Percentiles rank a stretch among this genome's conserved stretches.
These are phyloP conservation scores for Leptographium radiaticola DNA, from an alignment of 2,329 filamentous ascomycete genomes.

Conservation along the genomic window DNA sequence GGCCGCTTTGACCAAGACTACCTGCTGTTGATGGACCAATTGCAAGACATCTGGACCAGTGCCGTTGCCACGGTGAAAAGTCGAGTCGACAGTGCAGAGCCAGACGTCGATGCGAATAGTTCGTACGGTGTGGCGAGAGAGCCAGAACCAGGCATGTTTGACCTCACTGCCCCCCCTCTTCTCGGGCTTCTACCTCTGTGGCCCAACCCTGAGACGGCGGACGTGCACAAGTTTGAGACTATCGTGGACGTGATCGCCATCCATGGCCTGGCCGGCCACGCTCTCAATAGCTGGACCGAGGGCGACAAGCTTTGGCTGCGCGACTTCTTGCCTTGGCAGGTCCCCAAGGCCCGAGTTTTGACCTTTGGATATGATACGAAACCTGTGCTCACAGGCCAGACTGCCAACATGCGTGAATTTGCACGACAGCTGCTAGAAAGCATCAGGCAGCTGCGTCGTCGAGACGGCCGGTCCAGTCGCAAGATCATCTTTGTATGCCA, in stretches of 20 bases:
- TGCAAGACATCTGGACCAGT: background rate
- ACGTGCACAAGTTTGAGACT: background rate
- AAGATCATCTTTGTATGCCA: background rate
- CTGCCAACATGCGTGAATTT: too few relatives aligned
- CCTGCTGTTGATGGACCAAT: background rate
- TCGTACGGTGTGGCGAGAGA: background rate
- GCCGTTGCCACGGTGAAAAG: background rate
- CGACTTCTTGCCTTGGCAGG: background rate
- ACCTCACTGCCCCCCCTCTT: background rate
- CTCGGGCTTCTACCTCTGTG: background rate
- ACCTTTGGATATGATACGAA: background rate
- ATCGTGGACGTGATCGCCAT: background rate
- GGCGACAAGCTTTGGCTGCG: background rate
- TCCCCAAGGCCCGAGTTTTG: background rate
- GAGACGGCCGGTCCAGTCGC: background rate
- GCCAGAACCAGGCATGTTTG: background rate
- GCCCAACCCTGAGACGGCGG: background rate
- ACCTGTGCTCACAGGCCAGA: background rate
- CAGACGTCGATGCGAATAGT: background rate
- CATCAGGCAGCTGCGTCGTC: background rate
- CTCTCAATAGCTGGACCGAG: background rate
- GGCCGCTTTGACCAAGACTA: background rate
- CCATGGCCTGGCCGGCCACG: background rate
- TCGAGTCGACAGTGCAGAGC: background rate
- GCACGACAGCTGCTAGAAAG: background rate